Evolutionary conservation across 306 rosid genomes (phyloP).

Genomic region (Rosa chinensis): DNA sequence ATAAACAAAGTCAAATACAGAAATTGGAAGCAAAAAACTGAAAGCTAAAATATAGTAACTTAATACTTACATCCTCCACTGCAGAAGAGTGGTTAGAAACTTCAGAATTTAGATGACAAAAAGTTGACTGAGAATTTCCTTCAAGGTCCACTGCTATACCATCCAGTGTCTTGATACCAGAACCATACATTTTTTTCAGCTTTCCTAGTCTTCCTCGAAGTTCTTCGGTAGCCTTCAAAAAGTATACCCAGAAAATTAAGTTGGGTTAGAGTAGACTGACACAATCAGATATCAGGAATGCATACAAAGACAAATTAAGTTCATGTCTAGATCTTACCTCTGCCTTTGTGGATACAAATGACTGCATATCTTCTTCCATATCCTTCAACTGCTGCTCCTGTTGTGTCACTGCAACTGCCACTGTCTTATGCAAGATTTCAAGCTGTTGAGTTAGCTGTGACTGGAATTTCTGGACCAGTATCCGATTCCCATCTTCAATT

Average conservation of each 20-base stretch:
- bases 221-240: slow-evolving; percentile 83
- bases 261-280: not conserved
- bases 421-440: slow-evolving; percentile 87
- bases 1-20: slow-evolving; percentile 36
- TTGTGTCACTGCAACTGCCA: slow-evolving; percentile 83
- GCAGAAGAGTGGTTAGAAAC: slow-evolving; percentile 89
- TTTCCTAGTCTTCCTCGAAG: slow-evolving; percentile 71
- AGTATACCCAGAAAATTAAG: slow-evolving; percentile 26
- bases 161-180: slow-evolving; percentile 82
- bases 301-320: slow-evolving; percentile 7
- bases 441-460: slow-evolving; percentile 88
- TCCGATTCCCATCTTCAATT: slow-evolving; percentile 78
- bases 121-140: slow-evolving; percentile 78
- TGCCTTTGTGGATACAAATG: slow-evolving; percentile 78
- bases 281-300: slow-evolving; percentile 12
- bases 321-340: slow-evolving; percentile 49
- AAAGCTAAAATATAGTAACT: slow-evolving; percentile 10
- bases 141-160: slow-evolving; percentile 79
- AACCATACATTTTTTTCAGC: slow-evolving; percentile 71
- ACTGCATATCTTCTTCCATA: slow-evolving; percentile 95
- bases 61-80: slow-evolving; percentile 74
- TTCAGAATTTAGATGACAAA: slow-evolving; percentile 74
- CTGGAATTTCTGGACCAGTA: slow-evolving; percentile 73
- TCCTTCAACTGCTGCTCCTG: slow-evolving; percentile 85
- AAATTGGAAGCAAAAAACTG: slow-evolving; percentile 10